Evolutionary conservation across 306 rosid genomes (phyloP), one percentile per base, ranked within the genome.

Genomic region (Gillenia trifoliata): DNA sequence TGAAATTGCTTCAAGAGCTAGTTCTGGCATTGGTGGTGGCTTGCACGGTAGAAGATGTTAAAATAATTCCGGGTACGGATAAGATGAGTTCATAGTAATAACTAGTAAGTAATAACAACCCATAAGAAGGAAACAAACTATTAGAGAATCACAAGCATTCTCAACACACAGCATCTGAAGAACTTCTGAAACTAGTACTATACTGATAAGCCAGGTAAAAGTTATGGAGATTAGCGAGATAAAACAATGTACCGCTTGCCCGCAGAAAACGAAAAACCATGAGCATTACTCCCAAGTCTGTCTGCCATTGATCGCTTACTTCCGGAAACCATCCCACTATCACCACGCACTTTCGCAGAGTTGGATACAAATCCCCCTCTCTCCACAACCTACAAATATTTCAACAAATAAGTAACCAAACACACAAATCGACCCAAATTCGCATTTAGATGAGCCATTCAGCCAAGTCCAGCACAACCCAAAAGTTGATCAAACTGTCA

Each of bases 381-480:
- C 85, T 89, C 82, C 19, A 85, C 90, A 66, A 86, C 88, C 93
- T 86, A 75, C 64, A 69, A 68, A 20, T 26, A 38, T 57, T 33
- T 55, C 23, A 54, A 73, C 68, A n/a, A 68, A 3, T 34, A 30
- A 78, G 25, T 5, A 20, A 10, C 33, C 2, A 33, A 22, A 17
- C 59, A 8, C 64, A 38, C 71, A 71, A 40, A 62, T 1, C 31
- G 2, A 62, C 62, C 55, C 25, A 34, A 64, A 70, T 63, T 62
- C 74, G 68, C 25, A 68, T 36, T n/a, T 10, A 60, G 40, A 25
- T 57, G 52, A 55, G 5, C 26, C 60, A 55, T 55, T 55, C 28
- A 55, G 60, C 28, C 26, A 55, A 25, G 31, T 8, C 60, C 63
- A 50, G 22, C 17, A 57, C 16, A 26, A 63, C 40, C 43, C 67